Evolutionary conservation across 306 rosid genomes (phyloP), one percentile per base, ranked within the genome.

Genomic region (Vigna mungo): DNA sequence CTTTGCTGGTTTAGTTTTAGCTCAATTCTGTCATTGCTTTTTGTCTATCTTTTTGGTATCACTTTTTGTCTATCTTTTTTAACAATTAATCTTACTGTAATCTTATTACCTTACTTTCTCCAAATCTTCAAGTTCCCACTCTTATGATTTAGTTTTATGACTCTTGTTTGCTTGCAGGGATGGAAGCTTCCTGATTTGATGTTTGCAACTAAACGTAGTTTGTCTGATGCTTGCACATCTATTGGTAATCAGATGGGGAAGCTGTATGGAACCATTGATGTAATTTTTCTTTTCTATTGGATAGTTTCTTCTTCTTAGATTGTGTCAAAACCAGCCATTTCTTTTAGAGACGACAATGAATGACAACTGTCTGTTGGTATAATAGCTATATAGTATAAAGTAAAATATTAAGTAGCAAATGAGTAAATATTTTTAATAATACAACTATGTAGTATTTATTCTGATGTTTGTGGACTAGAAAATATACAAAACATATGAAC

Each of bases 171-270:
- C 76, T 84, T 83, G 46, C 85, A 96, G 99, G 99, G 99, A 14
- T 93, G 98, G 99, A 87, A 80, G 84, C 97, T 96, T 80, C 97
- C 98, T 39, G 90, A 88, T 82, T 63, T 96, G 90, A 96, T 93
- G 99, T 89, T 96, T 89, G 99, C 98, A 43, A 89, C 99, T 21
- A 88, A 84, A 85, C 94, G 96, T 68, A 81, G 98, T 83, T 82
- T 96, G 78, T 85, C 93, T 21, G 96, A 96, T 84, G 99, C 99
- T 61, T 85, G 93, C 82, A 64, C 56, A 67, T 85, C 96, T 56
- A 81, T 96, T 18, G 87, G 90, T 68, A 89, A 82, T 78, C 89
- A 92, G 86, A 85, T 96, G 71, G 97, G 90, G 74, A 87, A 72
- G 84, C 85, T 96, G 72, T 89, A 90, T 84, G 85, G 87, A 47